phyloP scores from a whole-genome alignment of 305 asterid genomes.

The Fraxinus velutina region DNA sequence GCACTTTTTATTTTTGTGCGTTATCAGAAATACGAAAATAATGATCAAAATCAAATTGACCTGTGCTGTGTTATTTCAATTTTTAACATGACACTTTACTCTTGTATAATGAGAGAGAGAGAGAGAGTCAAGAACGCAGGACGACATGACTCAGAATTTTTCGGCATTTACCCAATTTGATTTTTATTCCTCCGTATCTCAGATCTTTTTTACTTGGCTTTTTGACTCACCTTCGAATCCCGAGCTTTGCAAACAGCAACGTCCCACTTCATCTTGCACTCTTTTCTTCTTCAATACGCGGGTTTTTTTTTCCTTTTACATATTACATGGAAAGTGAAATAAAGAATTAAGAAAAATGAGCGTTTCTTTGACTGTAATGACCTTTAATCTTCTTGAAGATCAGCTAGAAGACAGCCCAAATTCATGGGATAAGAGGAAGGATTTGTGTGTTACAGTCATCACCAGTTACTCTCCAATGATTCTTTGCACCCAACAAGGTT shows the following conservation, averaged over 20 bases:
- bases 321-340: neutral
- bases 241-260: neutral
- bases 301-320: neutral
- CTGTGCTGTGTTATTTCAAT: neutral
- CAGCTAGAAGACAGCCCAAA: constrained; percentile 75
- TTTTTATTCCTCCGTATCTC: neutral
- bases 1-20: neutral
- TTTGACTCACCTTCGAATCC: constrained; percentile 2
- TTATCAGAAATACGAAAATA: neutral
- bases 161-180: neutral
- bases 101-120: neutral
- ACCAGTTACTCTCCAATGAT: constrained; percentile 86
- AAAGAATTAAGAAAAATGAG: constrained; percentile 51
- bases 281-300: neutral
- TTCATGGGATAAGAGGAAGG: constrained; percentile 94
- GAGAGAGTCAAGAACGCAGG: neutral
- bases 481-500: constrained; percentile 95
- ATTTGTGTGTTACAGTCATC: constrained; percentile 75
- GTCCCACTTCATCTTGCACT: neutral
- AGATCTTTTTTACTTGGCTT: neutral
- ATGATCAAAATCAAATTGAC: neutral
- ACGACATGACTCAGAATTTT: neutral
- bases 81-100: neutral
- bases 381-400: constrained; percentile 89
- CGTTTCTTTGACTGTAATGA: constrained; percentile 82